These are phyloP conservation scores for Hagleromyces aurorensis DNA, from an alignment of 805 yeast species.

Conservation along the genomic window DNA sequence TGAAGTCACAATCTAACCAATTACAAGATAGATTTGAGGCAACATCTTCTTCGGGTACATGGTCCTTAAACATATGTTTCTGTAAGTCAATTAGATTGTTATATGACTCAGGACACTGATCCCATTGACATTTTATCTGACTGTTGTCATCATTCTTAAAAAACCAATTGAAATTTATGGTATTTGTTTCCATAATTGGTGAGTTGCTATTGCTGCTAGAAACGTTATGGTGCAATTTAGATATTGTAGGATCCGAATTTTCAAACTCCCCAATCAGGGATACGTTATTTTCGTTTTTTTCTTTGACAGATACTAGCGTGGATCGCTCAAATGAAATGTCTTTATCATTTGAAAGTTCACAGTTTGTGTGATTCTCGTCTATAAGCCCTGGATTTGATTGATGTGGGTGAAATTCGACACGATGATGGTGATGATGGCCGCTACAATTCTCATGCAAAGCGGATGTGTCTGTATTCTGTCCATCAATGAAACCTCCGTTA, in stretches of 20 bases:
- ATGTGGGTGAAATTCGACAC: conserved; percentile 32
- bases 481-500: too few species aligned
- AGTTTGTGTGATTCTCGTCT: too few species aligned
- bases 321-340: conserved; percentile 6
- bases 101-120: conserved; percentile 43
- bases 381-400: too few species aligned
- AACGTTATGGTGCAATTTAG: conserved; percentile 5
- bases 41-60: conserved; percentile 29
- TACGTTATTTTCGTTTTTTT: conserved; percentile 3
- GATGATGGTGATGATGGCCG: conserved; percentile 34
- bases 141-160: conserved; percentile 19
- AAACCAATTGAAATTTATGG: conserved; percentile 40
- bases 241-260: conserved; percentile 1
- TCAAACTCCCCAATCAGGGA: too few species aligned
- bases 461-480: background rate
- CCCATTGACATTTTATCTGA: conserved; percentile 57
- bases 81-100: conserved; percentile 37
- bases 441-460: conserved; percentile 4
- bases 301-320: conserved; percentile 3
- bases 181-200: conserved; percentile 7
- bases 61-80: conserved; percentile 46
- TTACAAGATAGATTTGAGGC: conserved; percentile 40
- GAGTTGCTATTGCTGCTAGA: conserved; percentile 2
- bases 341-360: conserved; percentile 1
- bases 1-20: conserved; percentile 66